A percentile compares a stretch with the other conserved stretches of the same genome.
Evolutionary conservation across 2,329 filamentous ascomycete species (phyloP).

Genomic region (Ophiostoma piceae): DNA sequence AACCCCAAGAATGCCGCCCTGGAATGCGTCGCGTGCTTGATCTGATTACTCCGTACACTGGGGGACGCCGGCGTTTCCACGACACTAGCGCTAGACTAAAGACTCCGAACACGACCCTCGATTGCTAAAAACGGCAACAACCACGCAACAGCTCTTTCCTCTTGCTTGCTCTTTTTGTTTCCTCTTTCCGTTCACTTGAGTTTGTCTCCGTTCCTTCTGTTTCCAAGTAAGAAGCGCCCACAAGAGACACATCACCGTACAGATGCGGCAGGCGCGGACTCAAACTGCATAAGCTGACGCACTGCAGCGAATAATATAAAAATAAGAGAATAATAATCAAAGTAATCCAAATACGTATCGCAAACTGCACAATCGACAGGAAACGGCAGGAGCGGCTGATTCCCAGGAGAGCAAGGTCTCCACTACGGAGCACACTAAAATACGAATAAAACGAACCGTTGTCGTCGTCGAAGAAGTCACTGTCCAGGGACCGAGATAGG

Average conservation of each 20-base stretch:
- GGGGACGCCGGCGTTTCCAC: slow-evolving; percentile 13
- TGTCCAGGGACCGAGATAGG: not conserved
- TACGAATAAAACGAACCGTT: slow-evolving; percentile 1
- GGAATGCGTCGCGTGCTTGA: slow-evolving; percentile 15
- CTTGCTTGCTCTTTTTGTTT: not conserved
- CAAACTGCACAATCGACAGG: not conserved
- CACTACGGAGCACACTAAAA: slow-evolving; percentile 11
- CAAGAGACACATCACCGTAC: not conserved
- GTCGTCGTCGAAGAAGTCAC: not conserved
- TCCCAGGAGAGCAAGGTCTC: not conserved
- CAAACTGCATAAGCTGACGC: not conserved
- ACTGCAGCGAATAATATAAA: not conserved
- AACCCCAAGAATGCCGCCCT: not conserved
- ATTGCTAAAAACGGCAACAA: slow-evolving; percentile 22
- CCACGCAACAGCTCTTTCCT: slow-evolving; percentile 13
- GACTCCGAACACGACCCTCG: slow-evolving; percentile 3
- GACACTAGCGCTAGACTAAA: slow-evolving; percentile 19
- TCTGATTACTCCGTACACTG: not conserved
- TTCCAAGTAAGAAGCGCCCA: not conserved
- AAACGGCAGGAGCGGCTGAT: not conserved
- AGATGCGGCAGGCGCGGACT: not conserved
- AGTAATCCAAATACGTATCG: too few relatives aligned
- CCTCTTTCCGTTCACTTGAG: not conserved
- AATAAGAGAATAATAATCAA: not conserved
- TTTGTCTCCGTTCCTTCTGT: not conserved